These are phyloP conservation scores for Oxytropis ochrocephala DNA, from an alignment of 306 rosid genomes.

Conservation along the genomic window DNA sequence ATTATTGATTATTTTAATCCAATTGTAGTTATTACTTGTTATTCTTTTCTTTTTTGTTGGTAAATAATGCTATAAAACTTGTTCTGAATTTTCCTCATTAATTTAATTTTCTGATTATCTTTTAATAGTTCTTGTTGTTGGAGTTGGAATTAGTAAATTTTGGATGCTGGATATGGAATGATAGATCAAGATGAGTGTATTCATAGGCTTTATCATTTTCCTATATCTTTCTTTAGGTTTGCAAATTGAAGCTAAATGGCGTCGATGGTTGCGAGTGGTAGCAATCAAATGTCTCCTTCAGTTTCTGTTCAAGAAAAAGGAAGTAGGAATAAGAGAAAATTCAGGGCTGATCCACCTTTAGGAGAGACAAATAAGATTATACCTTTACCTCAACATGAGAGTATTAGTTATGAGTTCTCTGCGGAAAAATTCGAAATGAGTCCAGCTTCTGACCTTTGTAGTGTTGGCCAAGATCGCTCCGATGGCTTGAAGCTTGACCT, in stretches of 20 bases:
- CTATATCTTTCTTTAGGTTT: not conserved
- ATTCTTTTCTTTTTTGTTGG: not conserved
- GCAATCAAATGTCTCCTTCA: slow-evolving; percentile 50
- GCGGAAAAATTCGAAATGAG: slow-evolving; percentile 65
- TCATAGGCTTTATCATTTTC: slow-evolving; percentile 8
- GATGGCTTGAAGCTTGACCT: slow-evolving; percentile 82
- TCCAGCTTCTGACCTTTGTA: slow-evolving; percentile 47
- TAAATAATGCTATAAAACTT: slow-evolving; percentile 24
- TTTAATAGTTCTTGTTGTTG: slow-evolving; percentile 1
- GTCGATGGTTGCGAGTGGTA: slow-evolving; percentile 58
- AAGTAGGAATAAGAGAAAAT: slow-evolving; percentile 89
- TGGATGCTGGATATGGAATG: slow-evolving; percentile 2
- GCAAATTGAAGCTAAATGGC: slow-evolving; percentile 59
- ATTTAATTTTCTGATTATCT: slow-evolving; percentile 6
- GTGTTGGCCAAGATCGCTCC: slow-evolving; percentile 46
- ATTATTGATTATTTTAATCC: not conserved
- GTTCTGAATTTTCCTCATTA: slow-evolving; percentile 4
- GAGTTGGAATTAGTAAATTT: slow-evolving; percentile 14
- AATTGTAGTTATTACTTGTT: slow-evolving; percentile 21
- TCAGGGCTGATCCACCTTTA: slow-evolving; percentile 83
- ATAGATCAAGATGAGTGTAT: slow-evolving; percentile 15
- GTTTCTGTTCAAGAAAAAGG: slow-evolving; percentile 67
- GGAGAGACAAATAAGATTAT: slow-evolving; percentile 48
- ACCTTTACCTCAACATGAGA: slow-evolving; percentile 53
- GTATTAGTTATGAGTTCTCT: slow-evolving; percentile 62